phyloP scores from a whole-genome alignment of 805 yeast genomes.

The Metschnikowia kofuensis region DNA sequence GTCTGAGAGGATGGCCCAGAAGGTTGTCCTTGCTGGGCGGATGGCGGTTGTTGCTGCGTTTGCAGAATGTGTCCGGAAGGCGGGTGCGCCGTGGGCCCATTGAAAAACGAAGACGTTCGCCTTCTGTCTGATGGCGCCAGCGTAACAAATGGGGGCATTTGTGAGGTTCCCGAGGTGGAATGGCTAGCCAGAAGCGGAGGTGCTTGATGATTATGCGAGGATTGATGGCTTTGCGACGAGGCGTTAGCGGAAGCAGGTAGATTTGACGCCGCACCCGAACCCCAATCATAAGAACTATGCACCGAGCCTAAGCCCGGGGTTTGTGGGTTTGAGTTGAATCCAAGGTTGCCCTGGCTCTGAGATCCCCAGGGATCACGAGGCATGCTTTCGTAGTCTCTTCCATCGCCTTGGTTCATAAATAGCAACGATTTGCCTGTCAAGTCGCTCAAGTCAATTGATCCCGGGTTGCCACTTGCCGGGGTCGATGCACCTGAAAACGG shows the following conservation, averaged over 20 bases:
- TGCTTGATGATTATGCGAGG: not conserved
- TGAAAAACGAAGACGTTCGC: conserved; percentile 53
- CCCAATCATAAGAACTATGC: conserved; percentile 17
- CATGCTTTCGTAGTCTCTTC: conserved; percentile 44
- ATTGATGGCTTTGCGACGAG: conserved; percentile 8
- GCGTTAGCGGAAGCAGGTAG: not conserved
- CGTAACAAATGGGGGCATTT: conserved; percentile 1
- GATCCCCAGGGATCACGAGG: conserved; percentile 46
- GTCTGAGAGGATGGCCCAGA: not conserved
- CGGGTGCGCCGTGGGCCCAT: conserved; percentile 16
- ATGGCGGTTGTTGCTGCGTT: conserved; percentile 3
- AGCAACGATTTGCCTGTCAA: conserved; percentile 42
- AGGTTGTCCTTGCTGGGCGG: conserved; percentile 1
- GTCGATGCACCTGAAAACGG: conserved; percentile 38
- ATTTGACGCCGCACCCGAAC: conserved; percentile 5
- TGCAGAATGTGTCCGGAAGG: conserved; percentile 6
- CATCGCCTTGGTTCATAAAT: conserved; percentile 45
- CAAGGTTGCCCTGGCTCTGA: conserved; percentile 13
- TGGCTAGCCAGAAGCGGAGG: not conserved
- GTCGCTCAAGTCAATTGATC: conserved; percentile 33
- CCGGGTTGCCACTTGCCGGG: conserved; percentile 17
- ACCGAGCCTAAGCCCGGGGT: conserved; percentile 30
- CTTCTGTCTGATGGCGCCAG: conserved; percentile 36
- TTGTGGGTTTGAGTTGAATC: conserved; percentile 34
- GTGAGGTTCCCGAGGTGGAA: conserved; percentile 2